phyloP scores from a whole-genome alignment of 306 rosid species.

The Quercus robur region DNA sequence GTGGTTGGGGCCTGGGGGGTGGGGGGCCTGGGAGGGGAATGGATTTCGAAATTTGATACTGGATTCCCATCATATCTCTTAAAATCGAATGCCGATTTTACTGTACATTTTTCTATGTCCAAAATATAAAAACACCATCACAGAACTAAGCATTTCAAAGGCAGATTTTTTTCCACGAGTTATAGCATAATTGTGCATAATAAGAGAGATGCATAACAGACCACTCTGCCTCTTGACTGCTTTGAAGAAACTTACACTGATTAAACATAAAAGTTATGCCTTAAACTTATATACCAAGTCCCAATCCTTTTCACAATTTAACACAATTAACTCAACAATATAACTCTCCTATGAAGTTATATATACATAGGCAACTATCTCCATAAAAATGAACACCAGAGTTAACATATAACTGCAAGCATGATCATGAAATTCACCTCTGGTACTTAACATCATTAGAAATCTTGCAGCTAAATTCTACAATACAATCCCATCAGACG shows the following conservation, averaged over 20 bases:
- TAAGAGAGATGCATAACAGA: neutral
- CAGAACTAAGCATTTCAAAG: neutral
- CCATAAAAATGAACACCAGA: neutral
- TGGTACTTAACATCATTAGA: slow-evolving; percentile 69
- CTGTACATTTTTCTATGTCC: too few species aligned
- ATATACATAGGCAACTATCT: neutral
- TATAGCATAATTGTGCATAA: neutral
- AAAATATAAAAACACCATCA: neutral
- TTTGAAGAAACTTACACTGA: neutral
- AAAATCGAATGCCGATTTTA: neutral
- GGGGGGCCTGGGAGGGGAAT: too few species aligned
- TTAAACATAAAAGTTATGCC: neutral
- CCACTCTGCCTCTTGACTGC: neutral
- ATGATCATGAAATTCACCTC: slow-evolving; percentile 47
- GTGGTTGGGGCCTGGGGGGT: too few species aligned
- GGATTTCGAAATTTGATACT: neutral
- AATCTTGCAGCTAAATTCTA: slow-evolving; percentile 88
- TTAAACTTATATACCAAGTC: slow-evolving; percentile 1
- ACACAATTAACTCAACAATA: neutral
- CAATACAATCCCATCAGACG: slow-evolving; percentile 90
- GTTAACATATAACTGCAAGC: neutral
- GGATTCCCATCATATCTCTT: neutral
- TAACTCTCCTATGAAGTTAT: neutral
- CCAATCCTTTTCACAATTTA: neutral
- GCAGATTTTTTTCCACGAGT: neutral